These are phyloP conservation scores for Pestalotiopsis sp. DNA, from an alignment of 2,329 filamentous ascomycete genomes.

Conservation along the genomic window DNA sequence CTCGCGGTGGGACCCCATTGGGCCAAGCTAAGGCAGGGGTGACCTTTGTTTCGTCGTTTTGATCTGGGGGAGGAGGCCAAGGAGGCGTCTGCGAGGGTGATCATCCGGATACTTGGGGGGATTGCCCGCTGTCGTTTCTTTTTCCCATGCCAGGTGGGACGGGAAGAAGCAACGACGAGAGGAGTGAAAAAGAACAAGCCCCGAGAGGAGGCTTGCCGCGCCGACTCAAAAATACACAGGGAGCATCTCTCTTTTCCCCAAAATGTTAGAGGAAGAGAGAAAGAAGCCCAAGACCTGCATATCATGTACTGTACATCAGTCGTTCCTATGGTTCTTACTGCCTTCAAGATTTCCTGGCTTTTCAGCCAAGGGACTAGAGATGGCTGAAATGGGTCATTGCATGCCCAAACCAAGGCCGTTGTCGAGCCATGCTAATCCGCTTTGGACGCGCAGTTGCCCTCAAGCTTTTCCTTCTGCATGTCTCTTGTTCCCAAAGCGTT, in stretches of 20 bases:
- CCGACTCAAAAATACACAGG: background rate
- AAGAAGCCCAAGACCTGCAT: background rate
- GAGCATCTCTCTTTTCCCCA: background rate
- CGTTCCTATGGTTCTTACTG: background rate
- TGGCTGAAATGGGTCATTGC: background rate
- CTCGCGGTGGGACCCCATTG: background rate
- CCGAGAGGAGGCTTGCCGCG: background rate
- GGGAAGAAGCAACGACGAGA: background rate
- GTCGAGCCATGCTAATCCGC: background rate
- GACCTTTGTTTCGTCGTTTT: background rate
- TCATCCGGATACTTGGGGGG: background rate
- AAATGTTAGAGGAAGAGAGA: background rate
- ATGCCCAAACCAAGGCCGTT: background rate
- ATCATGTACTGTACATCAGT: background rate
- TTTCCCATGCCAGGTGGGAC: background rate
- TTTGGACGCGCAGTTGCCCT: background rate
- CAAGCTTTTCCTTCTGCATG: background rate
- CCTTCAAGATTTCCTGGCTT: background rate
- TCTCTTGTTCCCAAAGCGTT: constrained; percentile 1
- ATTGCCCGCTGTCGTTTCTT: background rate
- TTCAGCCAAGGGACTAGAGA: background rate
- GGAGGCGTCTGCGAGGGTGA: constrained; percentile 6
- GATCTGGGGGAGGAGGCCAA: background rate
- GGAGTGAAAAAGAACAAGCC: background rate
- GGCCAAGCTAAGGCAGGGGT: constrained; percentile 1